Percentiles rank a stretch among this genome's conserved stretches.
These are phyloP conservation scores for Mollisia scopiformis DNA, from an alignment of 2,329 filamentous ascomycete species.

Conservation along the genomic window DNA sequence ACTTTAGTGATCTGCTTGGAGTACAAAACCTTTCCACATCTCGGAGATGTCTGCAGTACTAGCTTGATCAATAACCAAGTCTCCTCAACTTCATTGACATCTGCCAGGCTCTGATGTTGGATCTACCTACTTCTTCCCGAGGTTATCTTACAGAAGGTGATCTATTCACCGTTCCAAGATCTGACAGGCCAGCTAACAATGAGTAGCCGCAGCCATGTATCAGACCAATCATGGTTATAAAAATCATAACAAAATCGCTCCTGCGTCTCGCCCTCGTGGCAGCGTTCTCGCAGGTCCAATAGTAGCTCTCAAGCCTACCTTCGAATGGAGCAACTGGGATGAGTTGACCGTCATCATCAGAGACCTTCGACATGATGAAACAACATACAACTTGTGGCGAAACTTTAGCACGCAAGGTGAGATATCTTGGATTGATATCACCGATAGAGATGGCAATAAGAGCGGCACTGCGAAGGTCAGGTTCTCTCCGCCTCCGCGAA, in stretches of 20 bases:
- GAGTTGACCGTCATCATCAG: conserved; percentile 26
- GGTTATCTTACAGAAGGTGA: not conserved
- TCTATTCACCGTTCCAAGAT: not conserved
- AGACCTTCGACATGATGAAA: conserved; percentile 40
- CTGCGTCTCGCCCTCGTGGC: not conserved
- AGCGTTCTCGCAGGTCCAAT: not conserved
- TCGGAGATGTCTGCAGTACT: not conserved
- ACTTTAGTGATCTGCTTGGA: not conserved
- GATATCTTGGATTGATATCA: conserved; percentile 60
- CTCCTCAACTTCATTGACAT: not conserved
- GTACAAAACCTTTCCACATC: not conserved
- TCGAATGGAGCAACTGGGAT: conserved; percentile 41
- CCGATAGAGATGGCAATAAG: conserved; percentile 44
- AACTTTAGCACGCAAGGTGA: conserved; percentile 55
- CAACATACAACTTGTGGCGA: conserved; percentile 50
- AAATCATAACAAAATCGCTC: not conserved
- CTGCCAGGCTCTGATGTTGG: not conserved
- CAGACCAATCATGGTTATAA: not conserved
- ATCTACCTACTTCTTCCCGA: not conserved
- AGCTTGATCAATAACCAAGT: not conserved
- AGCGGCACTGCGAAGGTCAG: conserved; percentile 50
- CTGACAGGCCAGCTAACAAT: not conserved
- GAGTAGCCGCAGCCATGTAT: not conserved
- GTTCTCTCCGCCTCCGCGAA: conserved; percentile 59
- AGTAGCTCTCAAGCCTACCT: not conserved